These are phyloP conservation scores for Monosporozyma unispora DNA, from an alignment of 805 yeast genomes.

Conservation along the genomic window DNA sequence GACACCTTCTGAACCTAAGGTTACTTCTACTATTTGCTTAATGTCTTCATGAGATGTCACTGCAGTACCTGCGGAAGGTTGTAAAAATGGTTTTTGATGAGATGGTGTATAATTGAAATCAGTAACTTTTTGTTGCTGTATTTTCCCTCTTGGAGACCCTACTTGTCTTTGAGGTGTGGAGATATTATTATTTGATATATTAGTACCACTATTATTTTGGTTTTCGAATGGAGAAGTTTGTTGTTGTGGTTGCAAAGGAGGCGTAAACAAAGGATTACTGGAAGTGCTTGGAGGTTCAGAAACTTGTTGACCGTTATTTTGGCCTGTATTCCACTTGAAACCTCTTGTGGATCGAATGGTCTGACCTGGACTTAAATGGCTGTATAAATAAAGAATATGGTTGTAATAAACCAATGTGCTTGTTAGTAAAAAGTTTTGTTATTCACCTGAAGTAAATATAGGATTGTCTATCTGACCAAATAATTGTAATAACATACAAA, in stretches of 20 bases:
- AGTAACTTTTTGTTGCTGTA: slow-evolving; percentile 13
- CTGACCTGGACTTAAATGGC: slow-evolving; percentile 38
- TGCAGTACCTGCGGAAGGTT: slow-evolving; percentile 29
- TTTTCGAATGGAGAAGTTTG: neutral
- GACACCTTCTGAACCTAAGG: slow-evolving; percentile 87
- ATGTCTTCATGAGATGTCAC: slow-evolving; percentile 60
- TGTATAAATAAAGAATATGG: slow-evolving; percentile 5
- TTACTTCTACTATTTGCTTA: slow-evolving; percentile 85
- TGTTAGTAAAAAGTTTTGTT: neutral
- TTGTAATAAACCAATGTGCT: neutral
- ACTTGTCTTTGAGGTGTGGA: slow-evolving; percentile 10
- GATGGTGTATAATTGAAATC: slow-evolving; percentile 32
- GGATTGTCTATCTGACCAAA: neutral
- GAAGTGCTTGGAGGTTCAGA: neutral
- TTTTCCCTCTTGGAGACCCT: neutral
- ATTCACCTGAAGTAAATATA: neutral
- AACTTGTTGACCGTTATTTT: slow-evolving; percentile 1
- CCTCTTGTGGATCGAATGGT: slow-evolving; percentile 41
- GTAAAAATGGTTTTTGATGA: slow-evolving; percentile 29
- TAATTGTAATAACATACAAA: slow-evolving; percentile 16
- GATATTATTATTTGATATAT: neutral
- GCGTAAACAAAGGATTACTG: neutral
- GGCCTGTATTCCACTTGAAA: slow-evolving; percentile 31
- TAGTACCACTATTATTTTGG: neutral
- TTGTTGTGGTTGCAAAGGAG: slow-evolving; percentile 1